Evolutionary conservation across 192 early-diverging fungal species (phyloP).

Genomic region (Pilaira anomala): DNA sequence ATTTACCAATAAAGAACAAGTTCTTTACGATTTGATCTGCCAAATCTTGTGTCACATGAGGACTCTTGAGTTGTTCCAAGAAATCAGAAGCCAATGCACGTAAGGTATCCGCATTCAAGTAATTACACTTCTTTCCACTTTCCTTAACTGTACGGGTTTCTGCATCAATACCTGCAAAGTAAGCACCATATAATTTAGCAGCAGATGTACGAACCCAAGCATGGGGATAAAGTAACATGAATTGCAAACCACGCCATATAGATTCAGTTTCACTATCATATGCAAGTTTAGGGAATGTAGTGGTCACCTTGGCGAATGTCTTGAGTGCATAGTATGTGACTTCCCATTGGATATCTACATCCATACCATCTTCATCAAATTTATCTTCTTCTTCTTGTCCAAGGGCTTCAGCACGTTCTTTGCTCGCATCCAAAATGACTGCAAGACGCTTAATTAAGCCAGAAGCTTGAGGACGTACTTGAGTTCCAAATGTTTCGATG

Average conservation of each 20-base stretch:
- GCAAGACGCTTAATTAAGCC: conserved; percentile 50
- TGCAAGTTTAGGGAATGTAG: conserved; percentile 48
- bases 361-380: conserved; percentile 51
- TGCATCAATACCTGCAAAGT: conserved; percentile 73
- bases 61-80: conserved; percentile 64
- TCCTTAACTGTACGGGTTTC: conserved; percentile 26
- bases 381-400: conserved; percentile 42
- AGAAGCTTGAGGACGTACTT: conserved; percentile 51
- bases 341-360: conserved; percentile 78
- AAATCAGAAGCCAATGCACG: conserved; percentile 52
- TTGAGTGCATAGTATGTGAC: conserved; percentile 78
- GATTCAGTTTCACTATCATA: conserved; percentile 46
- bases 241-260: conserved; percentile 67
- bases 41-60: conserved; percentile 68
- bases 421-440: conserved; percentile 43
- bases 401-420: conserved; percentile 9
- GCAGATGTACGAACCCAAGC: conserved; percentile 80
- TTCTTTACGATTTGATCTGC: conserved; percentile 92
- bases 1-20: conserved; percentile 85
- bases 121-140: conserved; percentile 27
- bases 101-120: conserved; percentile 43
- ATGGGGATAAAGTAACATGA: conserved; percentile 82
- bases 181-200: conserved; percentile 70
- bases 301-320: conserved; percentile 69
- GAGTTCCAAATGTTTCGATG: conserved; percentile 72